Evolutionary conservation across 2,329 filamentous ascomycete species (phyloP).

Genomic region (Beauveria varroae): DNA sequence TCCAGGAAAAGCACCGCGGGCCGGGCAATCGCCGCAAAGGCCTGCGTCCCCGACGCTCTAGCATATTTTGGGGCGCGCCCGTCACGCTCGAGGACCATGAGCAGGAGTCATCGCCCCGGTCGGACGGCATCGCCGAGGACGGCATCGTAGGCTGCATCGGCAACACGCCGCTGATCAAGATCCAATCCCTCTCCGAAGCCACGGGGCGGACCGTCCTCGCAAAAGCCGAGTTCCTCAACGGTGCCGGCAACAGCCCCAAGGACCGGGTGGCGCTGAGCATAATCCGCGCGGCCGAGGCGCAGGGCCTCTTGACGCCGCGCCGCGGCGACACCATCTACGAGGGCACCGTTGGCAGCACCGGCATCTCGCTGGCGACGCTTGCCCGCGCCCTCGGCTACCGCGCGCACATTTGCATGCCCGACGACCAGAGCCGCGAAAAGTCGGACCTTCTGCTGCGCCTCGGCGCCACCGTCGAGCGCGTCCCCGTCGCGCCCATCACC

Average conservation of each 20-base stretch:
- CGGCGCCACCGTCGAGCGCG: constrained; percentile 86
- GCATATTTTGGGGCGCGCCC: constrained; percentile 38
- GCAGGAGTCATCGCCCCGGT: constrained; percentile 23
- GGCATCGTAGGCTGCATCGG: constrained; percentile 91
- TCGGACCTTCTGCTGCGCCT: constrained; percentile 81
- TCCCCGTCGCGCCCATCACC: constrained; percentile 87
- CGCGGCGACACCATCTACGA: constrained; percentile 95
- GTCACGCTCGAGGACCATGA: constrained; percentile 52
- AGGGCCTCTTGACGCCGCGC: constrained; percentile 66
- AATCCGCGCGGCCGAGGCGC: constrained; percentile 72
- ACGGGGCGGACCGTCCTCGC: constrained; percentile 86
- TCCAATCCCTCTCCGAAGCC: constrained; percentile 75
- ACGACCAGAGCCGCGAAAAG: constrained; percentile 85
- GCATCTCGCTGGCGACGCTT: constrained; percentile 86
- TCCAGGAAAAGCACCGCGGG: constrained; percentile 37
- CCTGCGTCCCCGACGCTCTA: constrained; percentile 26
- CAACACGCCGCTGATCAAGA: constrained; percentile 80
- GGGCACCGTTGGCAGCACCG: constrained; percentile 92
- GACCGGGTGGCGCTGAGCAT: constrained; percentile 90
- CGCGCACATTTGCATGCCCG: constrained; percentile 95
- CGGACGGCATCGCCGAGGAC: constrained; percentile 42
- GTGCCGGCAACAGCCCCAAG: constrained; percentile 87
- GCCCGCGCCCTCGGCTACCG: constrained; percentile 83
- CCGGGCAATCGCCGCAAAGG: constrained; percentile 11
- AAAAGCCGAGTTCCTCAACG: constrained; percentile 95